Evolutionary conservation across 2,329 filamentous ascomycete genomes (phyloP), one percentile per base, ranked within the genome.

Genomic region (Sporothrix phasma): DNA sequence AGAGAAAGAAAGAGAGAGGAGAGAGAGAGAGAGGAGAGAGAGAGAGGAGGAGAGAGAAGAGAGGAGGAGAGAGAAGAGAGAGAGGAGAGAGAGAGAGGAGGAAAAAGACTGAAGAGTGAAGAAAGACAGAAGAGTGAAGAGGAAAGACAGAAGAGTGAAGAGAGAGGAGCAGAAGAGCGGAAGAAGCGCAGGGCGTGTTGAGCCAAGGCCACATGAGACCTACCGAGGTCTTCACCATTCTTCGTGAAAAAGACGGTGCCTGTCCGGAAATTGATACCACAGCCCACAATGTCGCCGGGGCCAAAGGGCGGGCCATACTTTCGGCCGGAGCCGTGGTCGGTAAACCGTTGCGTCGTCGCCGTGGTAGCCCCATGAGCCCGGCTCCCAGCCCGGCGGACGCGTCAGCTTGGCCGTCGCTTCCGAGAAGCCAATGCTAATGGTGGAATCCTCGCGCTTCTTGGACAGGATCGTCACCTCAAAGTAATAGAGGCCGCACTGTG

Each of bases 401-500:
- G 80, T 77, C 49, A 86, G 73, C 5, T 79, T 76, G 4, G 82
- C 81, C 3, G 74, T 76, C 70, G 80, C 83, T 49, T 77, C 78
- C 5, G 81, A 82, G 69, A 88, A 87, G 7, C 86, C 86, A 63
- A 88, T 80, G 19, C 80, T 84, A 62, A 88, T 85, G 2, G 81
- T 83, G 22, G 82, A 83, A 81, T 85, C 83, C 49, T 84, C 81
- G 67, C 76, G 75, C 70, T 80, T 82, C 61, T 76, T 79, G 17
- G 77, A 76, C 29, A 82, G 65, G 56, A 85, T 77, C 17, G 76
- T 76, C 26, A 88, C 81, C 73, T 99, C 94, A 72, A 86, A 99
- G 74, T 99, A 99, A 75, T 96, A 99, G 66, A 99, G 88, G 1
- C 94, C 94, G 69, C 90, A 94, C 71, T 96, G 88, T 41, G 86